Base-by-base conservation (phyloP, 352 stramenopile genomes). In the Globisporangium polare region DNA sequence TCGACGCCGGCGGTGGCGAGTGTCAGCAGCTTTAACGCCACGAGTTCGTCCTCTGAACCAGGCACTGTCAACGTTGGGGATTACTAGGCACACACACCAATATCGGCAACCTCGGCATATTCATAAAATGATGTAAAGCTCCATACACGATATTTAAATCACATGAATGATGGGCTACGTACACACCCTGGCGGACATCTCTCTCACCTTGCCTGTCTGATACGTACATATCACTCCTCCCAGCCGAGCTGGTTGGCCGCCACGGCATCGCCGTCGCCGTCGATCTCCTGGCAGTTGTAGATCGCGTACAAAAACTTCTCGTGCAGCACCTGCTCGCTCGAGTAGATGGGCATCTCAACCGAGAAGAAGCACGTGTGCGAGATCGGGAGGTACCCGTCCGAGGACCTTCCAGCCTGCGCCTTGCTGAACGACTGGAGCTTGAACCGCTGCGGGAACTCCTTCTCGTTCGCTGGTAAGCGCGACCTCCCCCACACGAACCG, bases 281-380 rank as follows among this genome's bases (percentile, higher is more conserved):
- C 92, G 60, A 98, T 97, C 70, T 96, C 88, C 62, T 93, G 86
- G 73, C 91, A 98, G 67, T 97, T 97, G 72, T 95, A 94, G 51
- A 98, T 97, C 33, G 92, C 91, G 53, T 97, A 97, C 15, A 90
- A 62, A 24, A 98, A 62, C 63, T 92, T 94, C 43, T 89, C 78
- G 17, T 73, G 65, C 39, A 96, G 65, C 7, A 96, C 74, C 31
- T 76, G 62, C 35, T 88, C 67, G 49, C 73, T 95, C 42, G 89
- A 97, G 72, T 99, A 99, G 42, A 86, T 66, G 17, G 97, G 97
- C 24, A 99, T 66, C 33, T 96, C 94, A 33, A 99, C 77, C 6
- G 91, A 96, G 70, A 99, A 99, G 78, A 99, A 99, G 70, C 97
- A 99, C n/a, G 97, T 99, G 65, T 98, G 97, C 26, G 96, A 91